A percentile compares a stretch with the other conserved stretches of the same genome.
These are phyloP conservation scores for Phaeosphaeriaceae sp. DNA, from an alignment of 2,329 filamentous ascomycete genomes.

Conservation along the genomic window DNA sequence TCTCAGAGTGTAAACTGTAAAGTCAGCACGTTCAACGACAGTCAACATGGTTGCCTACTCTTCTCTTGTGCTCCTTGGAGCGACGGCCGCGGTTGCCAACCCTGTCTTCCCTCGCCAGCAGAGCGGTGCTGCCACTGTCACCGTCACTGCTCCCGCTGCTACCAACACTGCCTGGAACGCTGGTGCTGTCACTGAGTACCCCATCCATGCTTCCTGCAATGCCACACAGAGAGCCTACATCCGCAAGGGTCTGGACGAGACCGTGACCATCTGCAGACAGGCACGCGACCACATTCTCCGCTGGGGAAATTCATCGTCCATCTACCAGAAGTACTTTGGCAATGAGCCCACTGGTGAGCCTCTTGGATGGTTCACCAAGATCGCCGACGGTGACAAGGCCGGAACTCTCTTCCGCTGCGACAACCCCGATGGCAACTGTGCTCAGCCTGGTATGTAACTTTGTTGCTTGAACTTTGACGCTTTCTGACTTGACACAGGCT, in stretches of 20 bases:
- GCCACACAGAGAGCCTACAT: constrained; percentile 65
- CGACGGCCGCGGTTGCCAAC: constrained; percentile 34
- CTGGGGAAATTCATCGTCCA: constrained; percentile 63
- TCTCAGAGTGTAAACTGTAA: constrained; percentile 6
- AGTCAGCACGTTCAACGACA: constrained; percentile 3
- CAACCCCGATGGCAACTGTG: constrained; percentile 70
- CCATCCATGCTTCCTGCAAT: constrained; percentile 72
- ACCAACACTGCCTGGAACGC: constrained; percentile 38
- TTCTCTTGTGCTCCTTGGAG: constrained; percentile 34
- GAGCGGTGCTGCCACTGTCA: constrained; percentile 24
- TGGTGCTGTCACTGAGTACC: constrained; percentile 51
- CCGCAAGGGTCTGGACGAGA: constrained; percentile 63
- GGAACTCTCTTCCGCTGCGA: constrained; percentile 71
- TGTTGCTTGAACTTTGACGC: neutral
- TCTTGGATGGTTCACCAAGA: constrained; percentile 68
- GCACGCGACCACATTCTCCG: constrained; percentile 68
- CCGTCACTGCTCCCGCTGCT: constrained; percentile 27
- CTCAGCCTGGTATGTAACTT: constrained; percentile 31
- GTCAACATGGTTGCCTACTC: constrained; percentile 32
- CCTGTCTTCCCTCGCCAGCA: constrained; percentile 29
- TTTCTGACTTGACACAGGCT: constrained; percentile 53
- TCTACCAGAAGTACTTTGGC: constrained; percentile 73
- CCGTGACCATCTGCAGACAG: constrained; percentile 64
- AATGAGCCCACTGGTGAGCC: constrained; percentile 63
- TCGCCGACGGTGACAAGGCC: constrained; percentile 64